Evolutionary conservation across 768 basidiomycete genomes (phyloP).

Genomic region (Tulasnella sp.): DNA sequence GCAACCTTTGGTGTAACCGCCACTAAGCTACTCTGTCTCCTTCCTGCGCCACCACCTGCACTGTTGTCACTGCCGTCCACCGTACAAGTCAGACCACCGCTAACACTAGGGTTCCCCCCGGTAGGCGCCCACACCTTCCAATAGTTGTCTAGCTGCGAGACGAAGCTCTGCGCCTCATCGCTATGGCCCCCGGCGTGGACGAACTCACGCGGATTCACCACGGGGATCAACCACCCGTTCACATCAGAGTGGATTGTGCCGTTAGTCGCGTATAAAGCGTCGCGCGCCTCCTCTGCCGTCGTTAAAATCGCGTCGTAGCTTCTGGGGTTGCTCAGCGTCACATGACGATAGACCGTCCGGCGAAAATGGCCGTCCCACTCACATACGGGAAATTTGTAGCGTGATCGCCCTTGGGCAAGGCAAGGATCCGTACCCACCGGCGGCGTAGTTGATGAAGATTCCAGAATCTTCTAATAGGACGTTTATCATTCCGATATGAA

Average conservation of each 20-base stretch:
- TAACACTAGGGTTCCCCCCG: not conserved
- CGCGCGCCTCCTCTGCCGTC: not conserved
- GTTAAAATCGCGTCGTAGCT: not conserved
- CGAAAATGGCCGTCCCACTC: conserved; percentile 24
- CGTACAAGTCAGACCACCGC: not conserved
- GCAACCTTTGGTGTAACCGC: too few relatives aligned
- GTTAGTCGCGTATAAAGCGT: conserved; percentile 8
- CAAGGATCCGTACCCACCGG: conserved; percentile 20
- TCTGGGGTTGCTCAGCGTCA: conserved; percentile 7
- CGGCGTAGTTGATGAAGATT: conserved; percentile 24
- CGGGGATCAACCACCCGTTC: conserved; percentile 17
- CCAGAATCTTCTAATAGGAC: conserved; percentile 14
- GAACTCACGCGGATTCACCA: conserved; percentile 25
- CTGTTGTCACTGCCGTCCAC: not conserved
- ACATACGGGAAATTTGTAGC: conserved; percentile 19
- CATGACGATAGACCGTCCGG: conserved; percentile 22
- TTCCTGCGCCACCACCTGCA: too few relatives aligned
- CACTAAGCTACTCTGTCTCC: too few relatives aligned
- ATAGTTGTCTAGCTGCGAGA: conserved; percentile 26
- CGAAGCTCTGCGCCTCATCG: conserved; percentile 28
- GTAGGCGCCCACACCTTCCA: conserved; percentile 21
- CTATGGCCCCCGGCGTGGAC: conserved; percentile 14
- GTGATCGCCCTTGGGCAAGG: not conserved
- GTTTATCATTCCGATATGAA: conserved; percentile 18
- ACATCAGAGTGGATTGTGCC: conserved; percentile 7